Evolutionary conservation across 257 asterid genomes (phyloP), one percentile per base, ranked within the genome.

Genomic region (Ballota nigra): DNA sequence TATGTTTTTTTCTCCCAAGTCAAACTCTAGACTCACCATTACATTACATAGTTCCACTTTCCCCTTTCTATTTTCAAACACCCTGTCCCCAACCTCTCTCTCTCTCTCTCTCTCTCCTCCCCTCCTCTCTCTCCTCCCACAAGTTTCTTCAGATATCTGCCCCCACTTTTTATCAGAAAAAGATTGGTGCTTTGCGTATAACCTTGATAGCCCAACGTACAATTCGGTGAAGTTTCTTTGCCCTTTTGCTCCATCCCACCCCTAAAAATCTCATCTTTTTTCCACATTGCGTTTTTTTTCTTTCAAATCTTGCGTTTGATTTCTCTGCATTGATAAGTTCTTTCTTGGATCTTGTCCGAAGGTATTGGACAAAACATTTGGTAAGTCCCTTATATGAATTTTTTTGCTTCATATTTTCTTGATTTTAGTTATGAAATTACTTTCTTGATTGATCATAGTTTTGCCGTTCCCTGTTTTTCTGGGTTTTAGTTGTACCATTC

Each of bases 241-340:
- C 18, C 33, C 24, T 23, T 16, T 38, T 57, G 38, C 19, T 13
- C 15, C 16, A 15, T 63, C 47, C 38, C 22, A 41, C 70, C 20
- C 23, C 20, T 49, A 9, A 34, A 31, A 64, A 11, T 64, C 2
- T 62, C 26, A 36, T 49, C 36, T 29, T 58, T 77, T 76, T 49
- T 57, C 63, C 36, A 16, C 70, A 52, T 61, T 61, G 49, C 66
- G 4, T 10, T 12, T 16, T 69, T 59, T 28, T n/a, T n/a, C 1
- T 6, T 53, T 34, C 8, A 13, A 12, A 70, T 28, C 60, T 70
- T 26, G 31, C 19, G 66, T 51, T 69, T 58, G 49, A 12, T 31
- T 18, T 24, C 28, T 69, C 68, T 20, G 63, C 77, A 70, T 79
- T 79, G 72, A 56, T 79, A 55, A 18, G 0, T 52, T 79, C 13